Evolutionary conservation across 768 basidiomycete genomes (phyloP).

Genomic region (Hebeloma cylindrosporum): DNA sequence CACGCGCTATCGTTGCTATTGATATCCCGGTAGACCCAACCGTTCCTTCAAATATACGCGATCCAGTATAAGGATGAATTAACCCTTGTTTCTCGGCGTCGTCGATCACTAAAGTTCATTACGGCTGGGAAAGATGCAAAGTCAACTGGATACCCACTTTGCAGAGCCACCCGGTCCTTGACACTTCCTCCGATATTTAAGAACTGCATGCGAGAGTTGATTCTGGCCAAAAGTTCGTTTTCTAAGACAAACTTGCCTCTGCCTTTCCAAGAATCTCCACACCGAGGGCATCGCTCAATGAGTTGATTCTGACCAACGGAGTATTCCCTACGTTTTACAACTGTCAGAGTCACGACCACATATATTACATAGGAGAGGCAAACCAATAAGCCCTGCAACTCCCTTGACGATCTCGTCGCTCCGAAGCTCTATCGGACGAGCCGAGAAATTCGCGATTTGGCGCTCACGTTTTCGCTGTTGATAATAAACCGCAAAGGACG

Average conservation of each 20-base stretch:
- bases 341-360: neutral
- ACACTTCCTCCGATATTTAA: conserved; percentile 97
- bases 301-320: conserved; percentile 87
- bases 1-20: conserved; percentile 88
- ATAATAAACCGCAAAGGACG: conserved; percentile 57
- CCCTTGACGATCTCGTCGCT: conserved; percentile 81
- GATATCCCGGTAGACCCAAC: conserved; percentile 97
- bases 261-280: conserved; percentile 96
- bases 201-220: conserved; percentile 58
- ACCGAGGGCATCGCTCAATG: conserved; percentile 85
- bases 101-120: conserved; percentile 69
- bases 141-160: conserved; percentile 53
- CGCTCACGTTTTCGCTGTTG: conserved; percentile 50
- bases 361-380: conserved; percentile 16
- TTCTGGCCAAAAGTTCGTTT: neutral
- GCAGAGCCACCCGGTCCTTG: conserved; percentile 95
- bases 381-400: conserved; percentile 84
- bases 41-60: conserved; percentile 95
- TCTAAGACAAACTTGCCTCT: conserved; percentile 53
- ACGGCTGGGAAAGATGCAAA: neutral
- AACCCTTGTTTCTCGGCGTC: conserved; percentile 87
- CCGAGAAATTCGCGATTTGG: conserved; percentile 35
- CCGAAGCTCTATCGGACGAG: conserved; percentile 66
- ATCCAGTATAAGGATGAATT: conserved; percentile 82
- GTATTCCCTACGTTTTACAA: conserved; percentile 72